A percentile compares a stretch with the other conserved stretches of the same genome.
Conservation (phyloP, 768 basidiomycete species). For the Lepiota subincarnata region DNA sequence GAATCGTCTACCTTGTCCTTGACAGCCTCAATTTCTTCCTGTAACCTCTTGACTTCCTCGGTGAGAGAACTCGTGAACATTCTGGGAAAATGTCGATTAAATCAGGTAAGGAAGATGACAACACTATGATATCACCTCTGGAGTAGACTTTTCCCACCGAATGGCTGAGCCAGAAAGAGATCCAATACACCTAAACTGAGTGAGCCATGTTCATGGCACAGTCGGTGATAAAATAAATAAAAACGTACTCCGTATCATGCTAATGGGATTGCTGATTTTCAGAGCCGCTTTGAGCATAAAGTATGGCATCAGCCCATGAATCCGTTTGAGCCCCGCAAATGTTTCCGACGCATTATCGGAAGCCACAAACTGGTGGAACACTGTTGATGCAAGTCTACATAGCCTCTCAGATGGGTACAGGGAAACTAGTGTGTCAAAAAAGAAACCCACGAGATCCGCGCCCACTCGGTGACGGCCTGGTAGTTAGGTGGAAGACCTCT, state of each 20-base stretch:
- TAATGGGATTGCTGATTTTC: constrained; percentile 91
- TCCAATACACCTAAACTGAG: constrained; percentile 62
- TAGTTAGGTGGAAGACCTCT: constrained; percentile 80
- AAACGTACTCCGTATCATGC: constrained; percentile 85
- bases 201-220: neutral
- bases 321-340: constrained; percentile 81
- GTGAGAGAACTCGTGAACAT: constrained; percentile 94
- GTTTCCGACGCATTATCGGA: constrained; percentile 90
- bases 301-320: constrained; percentile 97
- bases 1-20: constrained; percentile 88
- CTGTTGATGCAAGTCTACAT: constrained; percentile 84
- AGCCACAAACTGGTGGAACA: constrained; percentile 93
- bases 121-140: constrained; percentile 55
- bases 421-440: neutral
- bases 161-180: constrained; percentile 94
- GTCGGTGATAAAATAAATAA: constrained; percentile 2
- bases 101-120: neutral
- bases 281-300: constrained; percentile 91
- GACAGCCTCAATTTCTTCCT: constrained; percentile 85
- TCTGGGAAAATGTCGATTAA: constrained; percentile 32
- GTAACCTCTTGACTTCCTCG: constrained; percentile 82
- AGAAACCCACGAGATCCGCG: constrained; percentile 81
- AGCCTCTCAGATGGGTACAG: constrained; percentile 4
- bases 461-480: constrained; percentile 92
- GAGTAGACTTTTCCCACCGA: constrained; percentile 87